Percentiles rank a stretch among this genome's conserved stretches.
Conservation (phyloP, 2,329 filamentous ascomycete species). For the Monosporascus sp. region DNA sequence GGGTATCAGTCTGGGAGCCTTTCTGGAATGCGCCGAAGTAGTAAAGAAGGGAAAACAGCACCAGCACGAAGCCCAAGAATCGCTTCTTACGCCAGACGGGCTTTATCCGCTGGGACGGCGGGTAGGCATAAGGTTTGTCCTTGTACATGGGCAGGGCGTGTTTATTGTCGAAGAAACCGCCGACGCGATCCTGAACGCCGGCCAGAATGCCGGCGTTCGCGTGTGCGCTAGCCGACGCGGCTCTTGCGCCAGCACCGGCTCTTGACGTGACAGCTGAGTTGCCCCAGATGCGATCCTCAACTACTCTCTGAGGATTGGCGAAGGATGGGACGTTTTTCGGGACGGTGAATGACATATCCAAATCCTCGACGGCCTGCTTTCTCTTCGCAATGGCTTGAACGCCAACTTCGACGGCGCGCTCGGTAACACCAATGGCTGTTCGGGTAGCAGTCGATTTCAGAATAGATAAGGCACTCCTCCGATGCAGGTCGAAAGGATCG, state of each 20-base stretch:
- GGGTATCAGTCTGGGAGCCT: constrained; percentile 26
- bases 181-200: constrained; percentile 56
- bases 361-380: constrained; percentile 28
- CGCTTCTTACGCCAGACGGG: constrained; percentile 62
- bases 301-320: constrained; percentile 54
- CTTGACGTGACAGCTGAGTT: constrained; percentile 40
- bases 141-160: constrained; percentile 88
- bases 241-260: constrained; percentile 30
- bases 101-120: constrained; percentile 51
- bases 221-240: constrained; percentile 18
- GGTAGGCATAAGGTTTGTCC: constrained; percentile 85
- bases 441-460: constrained; percentile 43
- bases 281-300: constrained; percentile 64
- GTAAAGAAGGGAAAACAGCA: constrained; percentile 58
- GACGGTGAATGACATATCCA: constrained; percentile 59
- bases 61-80: constrained; percentile 44
- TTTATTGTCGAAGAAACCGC: constrained; percentile 56
- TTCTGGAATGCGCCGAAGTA: constrained; percentile 58
- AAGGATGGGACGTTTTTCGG: constrained; percentile 68
- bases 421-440: constrained; percentile 37
- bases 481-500: constrained; percentile 41
- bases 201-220: constrained; percentile 34
- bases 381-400: constrained; percentile 40
- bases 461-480: constrained; percentile 28
- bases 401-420: constrained; percentile 44